Evolutionary conservation across 805 yeast species (phyloP).

Genomic region (Lachancea quebecensis): DNA sequence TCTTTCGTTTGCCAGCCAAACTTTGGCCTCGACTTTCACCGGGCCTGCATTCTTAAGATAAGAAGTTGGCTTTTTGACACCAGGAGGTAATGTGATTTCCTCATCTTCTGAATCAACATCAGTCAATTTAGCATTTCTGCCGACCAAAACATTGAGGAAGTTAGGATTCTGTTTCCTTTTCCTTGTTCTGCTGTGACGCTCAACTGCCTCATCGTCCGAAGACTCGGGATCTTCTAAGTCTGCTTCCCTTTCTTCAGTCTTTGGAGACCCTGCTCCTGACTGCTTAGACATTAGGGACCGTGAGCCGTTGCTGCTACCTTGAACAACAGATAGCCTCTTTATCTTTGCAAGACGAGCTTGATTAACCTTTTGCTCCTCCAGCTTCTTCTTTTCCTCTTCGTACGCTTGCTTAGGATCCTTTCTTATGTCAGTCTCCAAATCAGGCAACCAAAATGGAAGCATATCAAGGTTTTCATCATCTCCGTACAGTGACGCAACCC

Average conservation of each 20-base stretch:
- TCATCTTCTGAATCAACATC: conserved; percentile 81
- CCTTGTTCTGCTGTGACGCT: conserved; percentile 12
- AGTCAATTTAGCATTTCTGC: conserved; percentile 37
- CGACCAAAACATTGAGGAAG: conserved; percentile 33
- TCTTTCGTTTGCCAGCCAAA: conserved; percentile 97
- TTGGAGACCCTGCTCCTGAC: conserved; percentile 2
- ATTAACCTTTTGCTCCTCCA: conserved; percentile 39
- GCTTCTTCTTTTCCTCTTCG: conserved; percentile 54
- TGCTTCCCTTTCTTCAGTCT: conserved; percentile 29
- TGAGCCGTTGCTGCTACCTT: conserved; percentile 8
- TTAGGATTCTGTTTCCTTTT: conserved; percentile 25
- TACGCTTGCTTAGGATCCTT: conserved; percentile 74
- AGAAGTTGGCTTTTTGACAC: conserved; percentile 74
- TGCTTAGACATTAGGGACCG: conserved; percentile 1
- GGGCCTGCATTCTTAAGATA: conserved; percentile 87
- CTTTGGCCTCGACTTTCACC: conserved; percentile 91
- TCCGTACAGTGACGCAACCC: conserved; percentile 77
- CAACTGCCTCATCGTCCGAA: conserved; percentile 34
- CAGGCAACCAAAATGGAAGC: conserved; percentile 93
- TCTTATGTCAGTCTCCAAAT: conserved; percentile 71
- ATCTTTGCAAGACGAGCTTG: conserved; percentile 32
- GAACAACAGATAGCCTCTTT: conserved; percentile 29
- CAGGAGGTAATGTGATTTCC: conserved; percentile 80
- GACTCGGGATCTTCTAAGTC: conserved; percentile 55
- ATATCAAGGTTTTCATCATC: conserved; percentile 81